Percentiles rank a stretch among this genome's conserved stretches.
Evolutionary conservation across 75 land plant genomes (phyloP).

Genomic region (Chamaecyparis obtusa): DNA sequence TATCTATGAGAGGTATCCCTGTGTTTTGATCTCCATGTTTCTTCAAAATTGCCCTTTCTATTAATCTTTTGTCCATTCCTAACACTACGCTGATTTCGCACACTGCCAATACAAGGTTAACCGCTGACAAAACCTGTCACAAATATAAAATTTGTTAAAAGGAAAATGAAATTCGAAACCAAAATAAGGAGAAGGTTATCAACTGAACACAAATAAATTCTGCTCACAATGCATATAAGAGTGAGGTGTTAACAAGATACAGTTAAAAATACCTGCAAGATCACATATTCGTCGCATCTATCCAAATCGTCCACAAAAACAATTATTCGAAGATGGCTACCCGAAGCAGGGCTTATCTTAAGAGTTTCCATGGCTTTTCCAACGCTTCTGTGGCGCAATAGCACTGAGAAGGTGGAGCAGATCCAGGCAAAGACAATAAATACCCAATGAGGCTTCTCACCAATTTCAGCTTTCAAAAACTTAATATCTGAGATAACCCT

Average conservation of each 20-base stretch:
- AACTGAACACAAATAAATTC: no score
- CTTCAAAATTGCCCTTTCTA: background rate
- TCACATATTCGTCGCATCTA: background rate
- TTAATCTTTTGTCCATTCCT: background rate
- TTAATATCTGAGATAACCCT: background rate
- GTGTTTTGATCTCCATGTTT: background rate
- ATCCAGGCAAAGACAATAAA: background rate
- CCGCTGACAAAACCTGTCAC: background rate
- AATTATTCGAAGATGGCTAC: background rate
- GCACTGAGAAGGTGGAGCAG: background rate
- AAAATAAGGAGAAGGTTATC: no score
- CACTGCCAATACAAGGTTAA: background rate
- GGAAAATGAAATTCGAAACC: no score
- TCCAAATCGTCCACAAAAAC: background rate
- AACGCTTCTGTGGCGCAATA: background rate
- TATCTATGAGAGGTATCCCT: no score
- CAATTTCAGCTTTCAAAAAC: background rate
- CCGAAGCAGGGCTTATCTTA: background rate
- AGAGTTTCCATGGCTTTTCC: background rate
- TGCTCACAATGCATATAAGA: no score
- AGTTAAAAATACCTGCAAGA: background rate
- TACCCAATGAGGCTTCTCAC: background rate
- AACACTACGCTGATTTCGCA: background rate
- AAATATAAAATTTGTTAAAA: background rate
- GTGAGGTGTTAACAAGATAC: no score